These are phyloP conservation scores for Leishmania major DNA, from an alignment of 208 protist genomes.

Conservation along the genomic window DNA sequence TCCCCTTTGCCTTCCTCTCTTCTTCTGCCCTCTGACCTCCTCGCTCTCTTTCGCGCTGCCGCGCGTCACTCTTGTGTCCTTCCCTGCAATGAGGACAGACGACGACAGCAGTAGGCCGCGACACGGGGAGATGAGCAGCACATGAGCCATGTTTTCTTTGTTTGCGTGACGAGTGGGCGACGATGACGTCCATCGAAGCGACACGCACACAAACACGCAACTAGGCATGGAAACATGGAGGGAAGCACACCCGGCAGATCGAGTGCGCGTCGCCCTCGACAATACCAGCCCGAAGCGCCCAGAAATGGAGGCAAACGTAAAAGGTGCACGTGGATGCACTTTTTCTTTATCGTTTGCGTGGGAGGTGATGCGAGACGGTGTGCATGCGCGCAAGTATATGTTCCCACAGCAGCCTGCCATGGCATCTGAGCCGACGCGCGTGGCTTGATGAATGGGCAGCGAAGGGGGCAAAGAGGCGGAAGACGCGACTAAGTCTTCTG, in stretches of 20 bases:
- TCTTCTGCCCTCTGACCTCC: neutral
- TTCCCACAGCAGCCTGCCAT: neutral
- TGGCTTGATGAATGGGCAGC: neutral
- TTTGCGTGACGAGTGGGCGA: neutral
- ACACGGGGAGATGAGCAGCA: neutral
- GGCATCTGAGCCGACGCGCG: neutral
- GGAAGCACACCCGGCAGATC: neutral
- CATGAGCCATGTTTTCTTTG: neutral
- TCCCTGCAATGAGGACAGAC: neutral
- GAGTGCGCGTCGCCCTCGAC: neutral
- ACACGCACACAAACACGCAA: neutral
- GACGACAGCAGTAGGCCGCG: neutral
- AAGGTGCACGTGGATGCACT: neutral
- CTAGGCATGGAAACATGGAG: neutral
- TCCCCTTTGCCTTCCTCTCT: too few relatives aligned
- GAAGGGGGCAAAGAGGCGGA: neutral
- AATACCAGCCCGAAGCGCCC: neutral
- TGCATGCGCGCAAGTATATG: neutral
- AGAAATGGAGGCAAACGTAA: neutral
- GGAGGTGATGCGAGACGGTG: neutral
- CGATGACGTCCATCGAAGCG: neutral
- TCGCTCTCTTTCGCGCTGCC: neutral
- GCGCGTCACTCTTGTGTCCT: neutral
- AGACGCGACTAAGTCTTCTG: neutral
- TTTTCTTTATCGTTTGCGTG: neutral